These are phyloP conservation scores for Penicillium simplicissimum DNA, from an alignment of 495 filamentous ascomycete species.

Conservation along the genomic window DNA sequence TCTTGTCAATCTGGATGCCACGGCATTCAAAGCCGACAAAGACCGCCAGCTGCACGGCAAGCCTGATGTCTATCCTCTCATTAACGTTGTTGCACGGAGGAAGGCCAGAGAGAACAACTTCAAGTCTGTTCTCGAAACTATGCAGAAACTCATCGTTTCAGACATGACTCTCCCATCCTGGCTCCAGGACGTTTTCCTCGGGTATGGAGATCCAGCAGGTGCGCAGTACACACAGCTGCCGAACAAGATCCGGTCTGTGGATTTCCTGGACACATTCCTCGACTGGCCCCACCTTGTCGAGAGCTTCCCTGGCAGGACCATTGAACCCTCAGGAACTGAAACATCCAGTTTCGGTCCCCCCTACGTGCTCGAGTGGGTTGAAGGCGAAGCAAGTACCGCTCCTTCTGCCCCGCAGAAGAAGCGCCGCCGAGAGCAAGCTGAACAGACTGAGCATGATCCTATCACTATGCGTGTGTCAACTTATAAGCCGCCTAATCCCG, in stretches of 20 bases:
- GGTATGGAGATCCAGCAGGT: conserved; percentile 87
- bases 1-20: conserved; percentile 78
- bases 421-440: conserved; percentile 71
- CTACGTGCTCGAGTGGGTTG: conserved; percentile 71
- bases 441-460: conserved; percentile 57
- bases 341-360: conserved; percentile 80
- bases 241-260: conserved; percentile 72
- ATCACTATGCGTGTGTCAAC: conserved; percentile 80
- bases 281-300: conserved; percentile 93
- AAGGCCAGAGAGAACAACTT: conserved; percentile 95
- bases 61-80: conserved; percentile 75
- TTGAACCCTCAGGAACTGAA: conserved; percentile 72
- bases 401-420: conserved; percentile 71
- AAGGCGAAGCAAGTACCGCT: conserved; percentile 46
- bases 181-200: conserved; percentile 95
- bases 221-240: conserved; percentile 83
- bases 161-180: conserved; percentile 86
- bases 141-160: conserved; percentile 80
- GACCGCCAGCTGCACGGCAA: conserved; percentile 63
- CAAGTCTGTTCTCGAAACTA: conserved; percentile 88
- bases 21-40: conserved; percentile 76
- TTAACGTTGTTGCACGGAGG: conserved; percentile 86
- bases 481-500: conserved; percentile 87
- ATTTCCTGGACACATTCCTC: conserved; percentile 92
- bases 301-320: conserved; percentile 78